These are phyloP conservation scores for Mollisia scopiformis DNA, from an alignment of 2,329 filamentous ascomycete species.

Conservation along the genomic window DNA sequence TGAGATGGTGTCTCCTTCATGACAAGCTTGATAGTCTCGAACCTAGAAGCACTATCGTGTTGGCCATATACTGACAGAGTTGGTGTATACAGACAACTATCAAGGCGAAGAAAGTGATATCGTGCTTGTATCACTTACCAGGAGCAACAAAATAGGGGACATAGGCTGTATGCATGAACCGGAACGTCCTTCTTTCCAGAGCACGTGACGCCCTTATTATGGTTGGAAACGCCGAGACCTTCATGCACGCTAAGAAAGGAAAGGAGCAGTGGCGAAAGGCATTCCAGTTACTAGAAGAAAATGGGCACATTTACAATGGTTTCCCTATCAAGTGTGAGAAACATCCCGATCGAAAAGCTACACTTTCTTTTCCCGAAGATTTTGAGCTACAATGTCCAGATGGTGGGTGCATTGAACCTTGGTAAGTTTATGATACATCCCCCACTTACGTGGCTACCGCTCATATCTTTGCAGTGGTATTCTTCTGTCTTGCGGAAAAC, in stretches of 20 bases:
- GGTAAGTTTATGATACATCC: slow-evolving; percentile 47
- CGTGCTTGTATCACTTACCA: slow-evolving; percentile 67
- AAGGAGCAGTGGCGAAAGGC: slow-evolving; percentile 59
- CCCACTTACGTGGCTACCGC: slow-evolving; percentile 17
- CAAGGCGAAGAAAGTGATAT: slow-evolving; percentile 79
- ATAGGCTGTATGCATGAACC: slow-evolving; percentile 72
- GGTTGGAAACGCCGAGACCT: slow-evolving; percentile 71
- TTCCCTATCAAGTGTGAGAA: slow-evolving; percentile 62
- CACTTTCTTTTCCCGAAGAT: slow-evolving; percentile 54
- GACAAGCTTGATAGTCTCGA: no score
- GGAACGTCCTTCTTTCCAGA: slow-evolving; percentile 69
- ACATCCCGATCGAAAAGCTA: slow-evolving; percentile 52
- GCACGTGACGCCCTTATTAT: slow-evolving; percentile 69
- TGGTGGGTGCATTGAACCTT: slow-evolving; percentile 67
- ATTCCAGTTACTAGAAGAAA: slow-evolving; percentile 56
- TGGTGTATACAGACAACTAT: slow-evolving; percentile 64
- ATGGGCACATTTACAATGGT: slow-evolving; percentile 59
- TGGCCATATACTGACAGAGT: background rate
- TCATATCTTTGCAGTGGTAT: slow-evolving; percentile 44
- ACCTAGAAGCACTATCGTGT: background rate
- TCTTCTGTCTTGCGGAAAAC: slow-evolving; percentile 57
- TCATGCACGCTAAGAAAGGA: slow-evolving; percentile 61
- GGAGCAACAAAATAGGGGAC: slow-evolving; percentile 64
- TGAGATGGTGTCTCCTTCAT: no score
- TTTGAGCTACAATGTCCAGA: slow-evolving; percentile 68